phyloP scores from a whole-genome alignment of 2,329 filamentous ascomycete genomes.

The Rhynchosporium graminicola region DNA sequence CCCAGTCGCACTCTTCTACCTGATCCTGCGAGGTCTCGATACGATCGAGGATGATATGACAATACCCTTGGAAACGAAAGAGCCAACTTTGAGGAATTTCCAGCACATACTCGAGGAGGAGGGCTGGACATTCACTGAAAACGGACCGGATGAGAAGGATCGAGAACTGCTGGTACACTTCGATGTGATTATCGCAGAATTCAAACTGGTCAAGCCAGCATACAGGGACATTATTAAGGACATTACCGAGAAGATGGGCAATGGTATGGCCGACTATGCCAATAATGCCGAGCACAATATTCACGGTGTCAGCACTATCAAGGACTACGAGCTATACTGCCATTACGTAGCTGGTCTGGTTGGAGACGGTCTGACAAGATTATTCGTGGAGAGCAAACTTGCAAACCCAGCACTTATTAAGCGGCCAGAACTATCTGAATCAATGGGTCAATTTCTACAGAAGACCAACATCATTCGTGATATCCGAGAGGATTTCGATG shows the following conservation, averaged over 20 bases:
- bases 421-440: conserved; percentile 80
- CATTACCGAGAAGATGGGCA: conserved; percentile 92
- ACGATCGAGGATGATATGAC: conserved; percentile 99
- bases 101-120: conserved; percentile 75
- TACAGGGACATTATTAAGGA: conserved; percentile 90
- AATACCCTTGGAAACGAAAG: conserved; percentile 76
- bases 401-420: conserved; percentile 83
- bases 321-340: conserved; percentile 95
- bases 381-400: conserved; percentile 85
- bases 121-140: conserved; percentile 88
- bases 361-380: conserved; percentile 84
- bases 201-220: conserved; percentile 80
- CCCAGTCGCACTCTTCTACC: conserved; percentile 88
- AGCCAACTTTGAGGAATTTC: conserved; percentile 83
- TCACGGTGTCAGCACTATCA: conserved; percentile 77
- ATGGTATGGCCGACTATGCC: conserved; percentile 97
- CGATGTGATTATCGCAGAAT: conserved; percentile 80
- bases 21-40: conserved; percentile 87
- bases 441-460: conserved; percentile 96
- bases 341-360: conserved; percentile 99
- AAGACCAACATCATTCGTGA: conserved; percentile 99
- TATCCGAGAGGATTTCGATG: conserved; percentile 83
- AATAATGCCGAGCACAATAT: conserved; percentile 79
- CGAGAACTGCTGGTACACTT: conserved; percentile 90
- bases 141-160: conserved; percentile 91